Evolutionary conservation across 2,329 filamentous ascomycete species (phyloP), one percentile per base, ranked within the genome.

Genomic region (Teratosphaeria epicoccoides): DNA sequence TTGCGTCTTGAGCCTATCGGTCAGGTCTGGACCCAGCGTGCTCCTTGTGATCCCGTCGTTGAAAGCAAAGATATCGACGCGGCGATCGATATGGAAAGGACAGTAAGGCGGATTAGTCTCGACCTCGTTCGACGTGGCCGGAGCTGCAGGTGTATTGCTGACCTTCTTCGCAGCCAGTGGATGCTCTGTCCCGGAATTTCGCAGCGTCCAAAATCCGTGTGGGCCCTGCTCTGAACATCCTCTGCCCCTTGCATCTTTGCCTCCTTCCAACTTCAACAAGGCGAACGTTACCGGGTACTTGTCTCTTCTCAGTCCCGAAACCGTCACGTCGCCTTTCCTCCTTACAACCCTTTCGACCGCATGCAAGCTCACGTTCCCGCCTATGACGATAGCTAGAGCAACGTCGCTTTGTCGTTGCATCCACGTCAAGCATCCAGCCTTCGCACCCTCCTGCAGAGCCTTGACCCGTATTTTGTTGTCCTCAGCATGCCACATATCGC

Each of bases 31-130:
- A 17, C 49, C 55, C 10, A 28, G 24, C 24, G 24, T 40, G 22
- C 44, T 46, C 6, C 25, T 14, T 5, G 23, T 46, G 24, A 20
- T 10, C 20, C 52, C 52, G 44, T 68, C 60, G 2, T 68, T 66
- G 63, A 84, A 87, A 43, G 88, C 78, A 59, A 83, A 86, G 24
- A 96, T 74, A n/a, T 78, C 81, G 44, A 97, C 87, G 2, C 91
- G 82, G 50, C 82, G 80, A 63, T 97, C 90, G 0, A 90, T 93
- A 66, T 97, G 91, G 72, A 97, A 96, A 1, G 93, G 91, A 63
- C 95, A 90, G 62, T 95, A 97, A 2, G 91, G 88, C 4, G 90
- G 87, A 63, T 91, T 96, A 1, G 91, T 95, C 65, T 98, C 93
- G 58, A 65, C 59, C 47, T 65, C 62, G 29, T 53, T 55, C 5